These are phyloP conservation scores for Pseudocercospora fijiensis DNA, from an alignment of 2,329 filamentous ascomycete genomes.

Conservation along the genomic window DNA sequence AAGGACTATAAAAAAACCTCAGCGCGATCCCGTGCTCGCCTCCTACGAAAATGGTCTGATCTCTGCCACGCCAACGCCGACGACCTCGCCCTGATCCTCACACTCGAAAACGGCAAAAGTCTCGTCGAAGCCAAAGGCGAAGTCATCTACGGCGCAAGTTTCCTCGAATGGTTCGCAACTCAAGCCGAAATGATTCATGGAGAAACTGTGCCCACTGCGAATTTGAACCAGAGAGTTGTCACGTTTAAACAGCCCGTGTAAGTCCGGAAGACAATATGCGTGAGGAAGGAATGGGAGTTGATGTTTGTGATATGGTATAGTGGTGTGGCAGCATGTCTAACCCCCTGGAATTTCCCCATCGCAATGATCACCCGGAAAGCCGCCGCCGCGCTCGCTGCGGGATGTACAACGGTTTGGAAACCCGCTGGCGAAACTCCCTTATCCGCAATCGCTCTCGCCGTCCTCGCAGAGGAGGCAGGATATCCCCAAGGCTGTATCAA, in stretches of 20 bases:
- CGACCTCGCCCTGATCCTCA: constrained; percentile 36
- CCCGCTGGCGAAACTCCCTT: constrained; percentile 37
- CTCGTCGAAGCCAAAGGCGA: constrained; percentile 35
- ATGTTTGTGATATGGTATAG: constrained; percentile 1
- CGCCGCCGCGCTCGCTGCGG: constrained; percentile 38
- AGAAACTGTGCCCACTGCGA: constrained; percentile 27
- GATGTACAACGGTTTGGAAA: constrained; percentile 38
- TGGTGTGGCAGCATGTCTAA: constrained; percentile 31
- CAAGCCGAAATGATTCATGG: constrained; percentile 33
- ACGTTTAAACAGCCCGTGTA: constrained; percentile 32
- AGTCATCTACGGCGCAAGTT: constrained; percentile 34
- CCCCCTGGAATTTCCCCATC: constrained; percentile 37
- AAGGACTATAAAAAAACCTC: constrained; percentile 26
- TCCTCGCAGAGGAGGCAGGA: constrained; percentile 34
- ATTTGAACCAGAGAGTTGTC: constrained; percentile 27
- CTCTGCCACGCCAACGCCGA: constrained; percentile 33
- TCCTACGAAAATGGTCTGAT: constrained; percentile 35
- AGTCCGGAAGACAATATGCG: background rate
- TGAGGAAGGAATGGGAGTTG: background rate
- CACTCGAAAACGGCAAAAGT: constrained; percentile 39
- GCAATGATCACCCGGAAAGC: constrained; percentile 43
- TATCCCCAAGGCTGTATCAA: constrained; percentile 33
- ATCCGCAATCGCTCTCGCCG: constrained; percentile 31
- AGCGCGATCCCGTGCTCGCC: constrained; percentile 27
- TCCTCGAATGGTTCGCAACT: constrained; percentile 37